Percentiles rank a stretch among this genome's conserved stretches.
phyloP scores from a whole-genome alignment of 2,329 filamentous ascomycete species.

The Verruconis gallopava region DNA sequence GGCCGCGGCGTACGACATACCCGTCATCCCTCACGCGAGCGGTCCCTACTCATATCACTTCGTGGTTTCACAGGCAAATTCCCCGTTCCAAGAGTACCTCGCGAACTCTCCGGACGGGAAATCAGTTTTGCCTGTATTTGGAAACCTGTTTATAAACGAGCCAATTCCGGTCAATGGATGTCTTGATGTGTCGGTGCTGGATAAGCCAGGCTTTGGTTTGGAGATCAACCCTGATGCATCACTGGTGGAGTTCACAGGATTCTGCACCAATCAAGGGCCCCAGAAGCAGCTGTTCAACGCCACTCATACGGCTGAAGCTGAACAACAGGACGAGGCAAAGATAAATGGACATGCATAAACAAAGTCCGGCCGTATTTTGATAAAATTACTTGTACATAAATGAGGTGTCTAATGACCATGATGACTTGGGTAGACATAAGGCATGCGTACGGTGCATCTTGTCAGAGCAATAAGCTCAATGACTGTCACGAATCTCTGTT shows the following conservation, averaged over 20 bases:
- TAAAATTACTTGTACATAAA: no score
- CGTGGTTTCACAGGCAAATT: constrained; percentile 84
- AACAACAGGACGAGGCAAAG: background rate
- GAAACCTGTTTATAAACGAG: constrained; percentile 80
- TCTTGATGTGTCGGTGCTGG: constrained; percentile 64
- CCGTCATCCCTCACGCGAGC: constrained; percentile 87
- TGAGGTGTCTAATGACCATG: no score
- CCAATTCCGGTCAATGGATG: constrained; percentile 76
- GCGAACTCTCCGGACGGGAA: constrained; percentile 87
- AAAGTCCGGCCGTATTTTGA: no score
- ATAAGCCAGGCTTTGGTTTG: constrained; percentile 83
- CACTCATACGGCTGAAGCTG: background rate
- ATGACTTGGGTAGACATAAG: no score
- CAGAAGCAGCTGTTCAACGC: background rate
- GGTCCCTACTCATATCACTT: constrained; percentile 95
- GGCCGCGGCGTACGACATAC: constrained; percentile 86
- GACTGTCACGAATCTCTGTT: no score
- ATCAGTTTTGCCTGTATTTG: constrained; percentile 82
- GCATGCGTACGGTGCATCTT: no score
- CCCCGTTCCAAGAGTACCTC: constrained; percentile 90
- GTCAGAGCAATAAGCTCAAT: no score
- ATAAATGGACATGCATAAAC: background rate
- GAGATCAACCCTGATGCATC: constrained; percentile 65
- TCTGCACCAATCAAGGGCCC: background rate
- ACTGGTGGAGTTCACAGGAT: constrained; percentile 1